Evolutionary conservation across 768 basidiomycete species (phyloP), one percentile per base, ranked within the genome.

Genomic region (Lactarius indigo): DNA sequence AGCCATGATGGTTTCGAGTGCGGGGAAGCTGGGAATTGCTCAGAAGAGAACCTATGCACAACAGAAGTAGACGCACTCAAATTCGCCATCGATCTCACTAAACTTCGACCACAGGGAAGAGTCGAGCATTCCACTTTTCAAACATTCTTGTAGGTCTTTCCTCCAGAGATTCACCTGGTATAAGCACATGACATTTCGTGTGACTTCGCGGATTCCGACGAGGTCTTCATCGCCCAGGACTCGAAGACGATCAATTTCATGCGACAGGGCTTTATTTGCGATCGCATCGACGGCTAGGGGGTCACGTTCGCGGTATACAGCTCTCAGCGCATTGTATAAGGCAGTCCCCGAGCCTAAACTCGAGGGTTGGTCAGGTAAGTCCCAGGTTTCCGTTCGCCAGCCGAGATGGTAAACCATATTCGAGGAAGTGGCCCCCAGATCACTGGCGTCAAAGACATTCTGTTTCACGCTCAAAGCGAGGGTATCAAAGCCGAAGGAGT

Each of bases 311-410:
- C 91, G 85, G 70, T 96, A 86, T n/a, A 94, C 78, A 0, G 93
- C 87, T 50, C 91, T 85, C 39, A 99, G 80, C 4, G 92, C 87
- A 37, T 83, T 80, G 75, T 96, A 99, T 5, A 98, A 78, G 2
- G 87, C 78, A 17, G 84, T 81, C 28, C 85, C 86, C 10, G 85
- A 75, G 31, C 79, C 79, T 28, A 78, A 77, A 61, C 80, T 76
- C 1, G 76, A 76, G 12, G 77, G 69, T 0, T 80, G 79, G 58
- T 91, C 85, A 1, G 96, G 96, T 30, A 99, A 79, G 76, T 98
- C 96, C 97, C 97, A 99, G 1, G 88, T 89, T 68, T 91, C 92
- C 0, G 95, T 96, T 56, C 96, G 84, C 97, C 97, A 98, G 18
- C 91, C 97, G 1, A 98, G 80, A 47, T 87, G 84, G 75, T 94